Evolutionary conservation across 495 filamentous ascomycete species (phyloP).

Genomic region (Astrocystis sublimbata): DNA sequence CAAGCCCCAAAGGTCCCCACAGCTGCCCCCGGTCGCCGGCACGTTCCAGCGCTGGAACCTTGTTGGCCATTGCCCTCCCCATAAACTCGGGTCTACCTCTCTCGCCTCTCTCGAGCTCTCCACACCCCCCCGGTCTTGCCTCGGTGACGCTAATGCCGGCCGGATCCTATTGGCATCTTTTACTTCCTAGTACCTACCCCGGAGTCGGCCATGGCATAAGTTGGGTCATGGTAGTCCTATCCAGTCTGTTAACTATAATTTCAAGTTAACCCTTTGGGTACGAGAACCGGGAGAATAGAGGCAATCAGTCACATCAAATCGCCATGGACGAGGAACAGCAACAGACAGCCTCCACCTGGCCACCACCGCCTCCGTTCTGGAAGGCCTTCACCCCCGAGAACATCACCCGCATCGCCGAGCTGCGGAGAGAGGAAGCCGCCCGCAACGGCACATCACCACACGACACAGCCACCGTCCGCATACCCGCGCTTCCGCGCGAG

Average conservation of each 20-base stretch:
- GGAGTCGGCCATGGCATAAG: not conserved
- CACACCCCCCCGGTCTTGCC: too few relatives aligned
- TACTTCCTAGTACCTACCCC: not conserved
- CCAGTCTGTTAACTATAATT: not conserved
- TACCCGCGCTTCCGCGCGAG: conserved; percentile 66
- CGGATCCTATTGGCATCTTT: not conserved
- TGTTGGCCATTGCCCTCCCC: too few relatives aligned
- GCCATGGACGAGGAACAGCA: conserved; percentile 44
- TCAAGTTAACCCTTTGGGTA: too few relatives aligned
- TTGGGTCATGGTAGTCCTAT: not conserved
- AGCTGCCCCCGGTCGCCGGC: too few relatives aligned
- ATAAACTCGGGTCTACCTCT: not conserved
- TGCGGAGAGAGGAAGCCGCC: conserved; percentile 41
- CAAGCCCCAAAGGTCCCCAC: too few relatives aligned
- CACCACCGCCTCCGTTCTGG: conserved; percentile 87
- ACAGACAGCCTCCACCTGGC: conserved; percentile 54
- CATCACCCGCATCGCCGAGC: conserved; percentile 62
- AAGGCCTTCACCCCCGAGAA: conserved; percentile 82
- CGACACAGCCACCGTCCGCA: conserved; percentile 31
- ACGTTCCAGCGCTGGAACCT: too few relatives aligned
- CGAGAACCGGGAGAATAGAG: not conserved
- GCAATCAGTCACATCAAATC: not conserved
- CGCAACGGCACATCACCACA: conserved; percentile 22
- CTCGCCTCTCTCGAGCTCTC: not conserved
- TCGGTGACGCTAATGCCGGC: not conserved